These are phyloP conservation scores for Trametes hirsuta DNA, from an alignment of 1,284 basidiomycete species.

Conservation along the genomic window DNA sequence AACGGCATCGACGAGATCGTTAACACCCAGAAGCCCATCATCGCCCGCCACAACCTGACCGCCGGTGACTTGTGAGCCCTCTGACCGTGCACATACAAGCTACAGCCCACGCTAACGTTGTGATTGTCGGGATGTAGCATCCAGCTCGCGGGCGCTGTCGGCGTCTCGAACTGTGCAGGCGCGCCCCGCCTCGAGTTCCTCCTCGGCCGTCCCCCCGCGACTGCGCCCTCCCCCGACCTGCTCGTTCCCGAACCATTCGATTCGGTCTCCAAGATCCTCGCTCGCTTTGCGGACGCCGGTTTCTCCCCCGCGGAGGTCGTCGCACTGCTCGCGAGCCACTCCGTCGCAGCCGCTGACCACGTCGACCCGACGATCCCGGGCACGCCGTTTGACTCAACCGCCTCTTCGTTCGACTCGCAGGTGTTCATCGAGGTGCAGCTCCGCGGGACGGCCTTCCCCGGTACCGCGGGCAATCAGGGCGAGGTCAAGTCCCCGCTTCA, in stretches of 20 bases:
- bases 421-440: slow-evolving; percentile 27
- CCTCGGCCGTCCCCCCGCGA: slow-evolving; percentile 24
- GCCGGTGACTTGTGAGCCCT: slow-evolving; percentile 30
- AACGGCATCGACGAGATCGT: slow-evolving; percentile 33
- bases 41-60: slow-evolving; percentile 28
- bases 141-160: slow-evolving; percentile 36
- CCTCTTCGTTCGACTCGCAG: slow-evolving; percentile 22
- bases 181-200: slow-evolving; percentile 33
- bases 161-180: slow-evolving; percentile 35
- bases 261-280: slow-evolving; percentile 27
- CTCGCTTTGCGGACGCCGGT: slow-evolving; percentile 29
- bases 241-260: slow-evolving; percentile 33
- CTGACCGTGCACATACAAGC: neutral
- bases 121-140: slow-evolving; percentile 17
- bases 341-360: slow-evolving; percentile 24
- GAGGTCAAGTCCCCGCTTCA: slow-evolving; percentile 24
- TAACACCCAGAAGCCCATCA: slow-evolving; percentile 28
- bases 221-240: slow-evolving; percentile 28
- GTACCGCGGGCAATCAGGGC: slow-evolving; percentile 24
- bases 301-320: slow-evolving; percentile 36
- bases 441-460: slow-evolving; percentile 29
- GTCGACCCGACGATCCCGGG: slow-evolving; percentile 24
- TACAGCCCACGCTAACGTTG: neutral
- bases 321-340: slow-evolving; percentile 32
- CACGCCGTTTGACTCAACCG: slow-evolving; percentile 25